Evolutionary conservation across 768 basidiomycete species (phyloP), one percentile per base, ranked within the genome.

Genomic region (Cyathus striatus): DNA sequence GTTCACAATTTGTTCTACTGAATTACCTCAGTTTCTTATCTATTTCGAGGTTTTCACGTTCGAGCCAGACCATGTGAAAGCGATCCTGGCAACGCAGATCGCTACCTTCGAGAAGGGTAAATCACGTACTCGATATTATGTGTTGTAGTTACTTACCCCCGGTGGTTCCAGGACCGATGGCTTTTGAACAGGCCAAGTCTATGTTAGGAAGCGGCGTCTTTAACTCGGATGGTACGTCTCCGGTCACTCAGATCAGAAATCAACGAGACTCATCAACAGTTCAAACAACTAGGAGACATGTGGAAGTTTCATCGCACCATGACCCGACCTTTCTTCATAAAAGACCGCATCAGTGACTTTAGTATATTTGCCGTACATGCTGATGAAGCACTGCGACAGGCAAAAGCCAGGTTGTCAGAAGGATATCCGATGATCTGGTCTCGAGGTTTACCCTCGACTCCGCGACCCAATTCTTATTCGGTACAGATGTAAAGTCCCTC

Each of bases 281-380:
- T n/a, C n/a, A n/a, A n/a, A n/a, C n/a, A n/a, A n/a, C n/a, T 16
- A 78, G 79, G 78, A 18, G 75, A 80, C 0, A 69, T 76, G 60
- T 85, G 83, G 83, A 84, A 80, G 78, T 72, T 81, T 50, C 81
- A 85, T 52, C 75, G 83, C 10, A 53, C 69, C 3, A 79, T 86
- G 66, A 78, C 81, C 1, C 76, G 84, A 1, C 83, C 83, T 0
- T 86, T 84, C 64, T 85, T 86, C 62, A 73, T 56, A 46, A 69
- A 68, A 23, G 82, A 83, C 16, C 62, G 71, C 41, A 73, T 81
- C 23, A 73, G 70, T 33, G 73, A 81, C 52, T 83, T 81, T 45
- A 76, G 80, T 18, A 73, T 75, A 27, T 81, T 82, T 50, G 78
- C 75, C 44, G 63, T 68, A 14, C 76, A 82, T 30, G 68, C 78